phyloP scores from a whole-genome alignment of 306 rosid species.

The Glycine latifolia region DNA sequence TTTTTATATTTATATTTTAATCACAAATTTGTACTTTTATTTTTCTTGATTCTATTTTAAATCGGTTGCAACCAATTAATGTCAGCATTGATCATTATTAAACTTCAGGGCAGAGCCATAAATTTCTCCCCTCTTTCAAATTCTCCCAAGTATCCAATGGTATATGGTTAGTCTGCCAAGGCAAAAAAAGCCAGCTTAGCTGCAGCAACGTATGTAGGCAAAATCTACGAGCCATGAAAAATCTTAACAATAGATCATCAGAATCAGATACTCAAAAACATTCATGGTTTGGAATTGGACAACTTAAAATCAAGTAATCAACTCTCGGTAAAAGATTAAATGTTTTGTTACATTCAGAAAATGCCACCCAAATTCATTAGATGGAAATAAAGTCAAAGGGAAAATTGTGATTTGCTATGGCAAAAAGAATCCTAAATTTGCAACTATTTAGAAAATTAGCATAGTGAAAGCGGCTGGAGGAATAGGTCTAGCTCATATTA shows the following conservation, averaged over 20 bases:
- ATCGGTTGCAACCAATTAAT: not conserved
- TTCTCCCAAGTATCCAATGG: conserved; percentile 57
- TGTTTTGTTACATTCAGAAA: conserved; percentile 48
- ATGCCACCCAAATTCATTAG: conserved; percentile 59
- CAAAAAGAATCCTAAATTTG: not conserved
- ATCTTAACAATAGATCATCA: no score
- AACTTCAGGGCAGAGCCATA: conserved; percentile 72
- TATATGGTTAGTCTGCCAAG: conserved; percentile 58
- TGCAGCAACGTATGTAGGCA: conserved; percentile 61
- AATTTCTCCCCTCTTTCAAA: conserved; percentile 69
- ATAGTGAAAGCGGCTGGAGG: conserved; percentile 57
- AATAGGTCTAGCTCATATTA: conserved; percentile 59
- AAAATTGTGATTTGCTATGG: conserved; percentile 73
- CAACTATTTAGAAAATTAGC: not conserved
- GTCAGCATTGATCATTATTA: not conserved
- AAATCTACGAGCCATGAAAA: no score
- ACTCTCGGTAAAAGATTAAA: not conserved
- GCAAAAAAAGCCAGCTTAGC: conserved; percentile 16
- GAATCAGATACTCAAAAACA: no score
- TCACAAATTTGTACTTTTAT: no score
- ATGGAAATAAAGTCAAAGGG: conserved; percentile 59
- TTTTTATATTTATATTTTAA: no score
- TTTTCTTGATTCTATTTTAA: not conserved
- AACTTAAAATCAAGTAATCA: not conserved
- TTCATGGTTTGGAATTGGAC: no score